These are phyloP conservation scores for Globisporangium paddicum DNA, from an alignment of 352 stramenopile species.

Conservation along the genomic window DNA sequence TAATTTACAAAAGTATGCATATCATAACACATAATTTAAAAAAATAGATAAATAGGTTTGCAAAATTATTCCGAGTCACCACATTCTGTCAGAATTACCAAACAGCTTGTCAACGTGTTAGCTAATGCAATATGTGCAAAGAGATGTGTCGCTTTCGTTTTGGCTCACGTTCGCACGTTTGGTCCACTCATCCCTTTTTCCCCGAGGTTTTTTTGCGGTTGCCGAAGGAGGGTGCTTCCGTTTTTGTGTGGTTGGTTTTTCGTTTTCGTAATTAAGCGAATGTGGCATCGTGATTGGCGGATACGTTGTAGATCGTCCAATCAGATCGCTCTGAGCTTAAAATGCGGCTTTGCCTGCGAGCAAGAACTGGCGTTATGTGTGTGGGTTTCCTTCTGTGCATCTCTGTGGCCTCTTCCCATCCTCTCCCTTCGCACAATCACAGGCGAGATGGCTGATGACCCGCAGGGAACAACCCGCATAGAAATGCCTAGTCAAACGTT, in stretches of 20 bases:
- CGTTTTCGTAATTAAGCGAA: conserved; percentile 12
- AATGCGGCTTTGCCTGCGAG: background rate
- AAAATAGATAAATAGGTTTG: too few species aligned
- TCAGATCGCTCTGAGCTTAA: conserved; percentile 20
- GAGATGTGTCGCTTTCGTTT: background rate
- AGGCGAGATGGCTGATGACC: background rate
- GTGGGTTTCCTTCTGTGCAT: conserved; percentile 4
- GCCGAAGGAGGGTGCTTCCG: conserved; percentile 1
- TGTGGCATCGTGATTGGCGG: conserved; percentile 22
- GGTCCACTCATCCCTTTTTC: background rate
- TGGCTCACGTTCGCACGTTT: background rate
- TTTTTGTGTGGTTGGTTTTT: conserved; percentile 6
- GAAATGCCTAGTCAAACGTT: too few species aligned
- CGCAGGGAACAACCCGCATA: background rate
- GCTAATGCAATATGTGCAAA: background rate
- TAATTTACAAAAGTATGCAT: too few species aligned
- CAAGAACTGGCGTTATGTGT: conserved; percentile 34
- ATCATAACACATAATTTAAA: too few species aligned
- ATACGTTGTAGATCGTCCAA: conserved; percentile 24
- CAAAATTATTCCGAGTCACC: background rate
- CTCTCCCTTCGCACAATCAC: background rate
- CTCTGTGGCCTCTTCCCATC: conserved; percentile 4
- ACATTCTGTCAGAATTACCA: background rate
- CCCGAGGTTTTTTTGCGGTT: conserved; percentile 14
- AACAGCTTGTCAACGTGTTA: background rate